Conservation (phyloP, 2,329 filamentous ascomycete species). For the Cladosporium halotolerans region DNA sequence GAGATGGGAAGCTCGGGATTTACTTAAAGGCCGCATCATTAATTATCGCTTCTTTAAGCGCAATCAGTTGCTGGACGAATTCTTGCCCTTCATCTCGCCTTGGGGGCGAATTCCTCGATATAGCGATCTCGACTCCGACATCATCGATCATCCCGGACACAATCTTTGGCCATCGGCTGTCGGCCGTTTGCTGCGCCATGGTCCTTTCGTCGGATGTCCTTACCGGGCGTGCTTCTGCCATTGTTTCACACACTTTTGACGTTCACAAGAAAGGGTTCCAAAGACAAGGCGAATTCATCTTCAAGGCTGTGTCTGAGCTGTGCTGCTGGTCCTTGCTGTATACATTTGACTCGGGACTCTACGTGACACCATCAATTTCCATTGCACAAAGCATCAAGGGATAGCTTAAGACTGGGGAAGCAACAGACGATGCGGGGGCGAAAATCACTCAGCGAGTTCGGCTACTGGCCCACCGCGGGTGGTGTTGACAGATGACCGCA, state of each 20-base stretch:
- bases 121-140: not conserved
- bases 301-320: not conserved
- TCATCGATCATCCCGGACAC: conserved; percentile 4
- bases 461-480: not conserved
- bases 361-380: not conserved
- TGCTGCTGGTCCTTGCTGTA: conserved; percentile 3
- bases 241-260: not conserved
- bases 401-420: not conserved
- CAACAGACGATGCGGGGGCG: conserved; percentile 1
- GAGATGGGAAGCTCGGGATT: not conserved
- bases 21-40: conserved; percentile 2
- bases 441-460: conserved; percentile 1
- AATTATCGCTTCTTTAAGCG: not conserved
- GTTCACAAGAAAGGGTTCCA: not conserved
- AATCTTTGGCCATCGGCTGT: conserved; percentile 8
- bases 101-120: not conserved
- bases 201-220: conserved; percentile 13
- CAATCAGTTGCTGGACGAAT: conserved; percentile 1
- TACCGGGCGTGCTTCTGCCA: conserved; percentile 9
- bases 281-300: not conserved
- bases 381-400: not conserved
- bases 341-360: not conserved
- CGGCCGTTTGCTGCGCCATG: conserved; percentile 13
- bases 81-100: conserved; percentile 1
- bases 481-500: not conserved